Conservation (phyloP, 805 yeast species). For the Saccharomycopsis javanensis region DNA sequence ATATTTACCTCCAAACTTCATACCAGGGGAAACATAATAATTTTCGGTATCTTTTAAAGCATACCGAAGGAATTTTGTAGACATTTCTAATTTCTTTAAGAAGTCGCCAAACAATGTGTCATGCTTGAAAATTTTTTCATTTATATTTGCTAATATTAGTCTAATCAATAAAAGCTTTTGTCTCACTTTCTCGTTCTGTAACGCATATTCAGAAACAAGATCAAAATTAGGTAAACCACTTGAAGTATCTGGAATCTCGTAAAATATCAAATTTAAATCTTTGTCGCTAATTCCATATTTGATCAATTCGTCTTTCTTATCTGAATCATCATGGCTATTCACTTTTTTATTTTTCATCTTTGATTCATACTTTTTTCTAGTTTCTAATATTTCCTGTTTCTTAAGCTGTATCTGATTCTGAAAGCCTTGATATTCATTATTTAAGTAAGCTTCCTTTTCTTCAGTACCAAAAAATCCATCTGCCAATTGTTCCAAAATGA, state of each 20-base stretch:
- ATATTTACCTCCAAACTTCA: slow-evolving; percentile 83
- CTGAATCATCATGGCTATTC: slow-evolving; percentile 3
- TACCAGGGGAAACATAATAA: slow-evolving; percentile 67
- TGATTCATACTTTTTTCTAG: slow-evolving; percentile 13
- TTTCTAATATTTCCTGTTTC: slow-evolving; percentile 18
- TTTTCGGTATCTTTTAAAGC: slow-evolving; percentile 24
- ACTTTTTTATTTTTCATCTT: slow-evolving; percentile 3
- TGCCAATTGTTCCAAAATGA: slow-evolving; percentile 23
- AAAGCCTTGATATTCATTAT: slow-evolving; percentile 14
- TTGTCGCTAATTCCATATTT: neutral
- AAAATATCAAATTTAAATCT: slow-evolving; percentile 12
- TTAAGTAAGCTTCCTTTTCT: slow-evolving; percentile 12
- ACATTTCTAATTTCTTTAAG: slow-evolving; percentile 4
- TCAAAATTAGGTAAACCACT: slow-evolving; percentile 12
- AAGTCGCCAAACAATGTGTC: neutral
- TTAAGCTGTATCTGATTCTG: slow-evolving; percentile 16
- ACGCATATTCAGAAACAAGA: neutral
- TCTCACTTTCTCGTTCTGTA: neutral
- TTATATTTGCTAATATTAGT: neutral
- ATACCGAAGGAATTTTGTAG: slow-evolving; percentile 17
- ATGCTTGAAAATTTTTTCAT: neutral
- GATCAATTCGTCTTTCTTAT: neutral
- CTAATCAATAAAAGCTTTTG: neutral
- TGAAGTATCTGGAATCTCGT: slow-evolving; percentile 8
- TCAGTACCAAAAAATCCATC: slow-evolving; percentile 13